A percentile compares a stretch with the other conserved stretches of the same genome.
Evolutionary conservation across 2,329 filamentous ascomycete genomes (phyloP).

Genomic region (Chaetomiaceae sp.): DNA sequence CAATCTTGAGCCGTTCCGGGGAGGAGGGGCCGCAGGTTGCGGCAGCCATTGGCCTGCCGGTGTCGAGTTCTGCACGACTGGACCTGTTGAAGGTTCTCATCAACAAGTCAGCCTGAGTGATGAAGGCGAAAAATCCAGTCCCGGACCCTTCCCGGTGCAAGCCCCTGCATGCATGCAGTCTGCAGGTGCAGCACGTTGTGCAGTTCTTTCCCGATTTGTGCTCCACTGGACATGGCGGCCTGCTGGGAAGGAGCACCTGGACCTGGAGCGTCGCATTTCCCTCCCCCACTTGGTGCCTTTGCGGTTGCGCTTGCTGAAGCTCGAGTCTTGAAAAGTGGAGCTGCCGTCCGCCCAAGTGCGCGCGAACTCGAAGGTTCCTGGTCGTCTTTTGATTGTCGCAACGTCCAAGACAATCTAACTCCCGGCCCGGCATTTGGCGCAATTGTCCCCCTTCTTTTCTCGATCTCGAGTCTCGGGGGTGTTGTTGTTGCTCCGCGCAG

Average conservation of each 20-base stretch:
- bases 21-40: conserved; percentile 1
- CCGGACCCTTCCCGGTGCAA: too few species aligned
- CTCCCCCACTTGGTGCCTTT: neutral
- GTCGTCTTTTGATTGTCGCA: too few species aligned
- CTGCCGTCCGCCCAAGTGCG: conserved; percentile 10
- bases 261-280: too few species aligned
- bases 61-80: too few species aligned
- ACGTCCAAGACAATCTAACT: conserved; percentile 11
- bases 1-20: conserved; percentile 1
- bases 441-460: conserved; percentile 9
- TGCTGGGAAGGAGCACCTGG: neutral
- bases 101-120: too few species aligned
- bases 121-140: too few species aligned
- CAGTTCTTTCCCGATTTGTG: neutral
- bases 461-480: conserved; percentile 5
- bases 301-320: conserved; percentile 7
- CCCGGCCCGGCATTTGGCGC: neutral
- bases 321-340: conserved; percentile 18
- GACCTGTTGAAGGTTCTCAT: too few species aligned
- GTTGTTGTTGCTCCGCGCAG: neutral
- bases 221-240: neutral
- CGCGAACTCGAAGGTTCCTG: conserved; percentile 11
- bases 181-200: neutral
- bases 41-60: conserved; percentile 5
- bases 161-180: too few species aligned